These are phyloP conservation scores for Mucor ambiguus DNA, from an alignment of 371 early-diverging fungal genomes.

Conservation along the genomic window DNA sequence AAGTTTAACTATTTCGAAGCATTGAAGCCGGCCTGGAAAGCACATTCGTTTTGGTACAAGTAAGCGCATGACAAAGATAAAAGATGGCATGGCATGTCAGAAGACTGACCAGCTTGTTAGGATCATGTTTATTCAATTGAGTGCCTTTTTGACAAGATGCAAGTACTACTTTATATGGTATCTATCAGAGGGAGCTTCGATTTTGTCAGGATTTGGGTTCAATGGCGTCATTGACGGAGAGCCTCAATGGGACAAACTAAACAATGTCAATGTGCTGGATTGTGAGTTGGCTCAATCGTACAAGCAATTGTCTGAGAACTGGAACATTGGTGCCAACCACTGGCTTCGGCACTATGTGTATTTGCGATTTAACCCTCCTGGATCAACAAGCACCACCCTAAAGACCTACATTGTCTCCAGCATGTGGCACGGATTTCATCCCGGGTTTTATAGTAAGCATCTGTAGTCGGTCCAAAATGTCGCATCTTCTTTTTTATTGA, in stretches of 20 bases:
- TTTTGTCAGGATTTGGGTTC: constrained; percentile 84
- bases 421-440: constrained; percentile 95
- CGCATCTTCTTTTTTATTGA: no score
- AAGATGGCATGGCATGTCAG: no score
- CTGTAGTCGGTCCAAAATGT: no score
- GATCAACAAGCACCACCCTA: constrained; percentile 52
- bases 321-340: constrained; percentile 88
- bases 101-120: constrained; percentile 5
- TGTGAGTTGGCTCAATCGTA: constrained; percentile 77
- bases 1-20: constrained; percentile 42
- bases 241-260: constrained; percentile 56
- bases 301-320: constrained; percentile 71
- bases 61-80: not conserved
- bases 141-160: constrained; percentile 69
- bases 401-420: constrained; percentile 84
- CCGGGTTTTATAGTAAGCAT: constrained; percentile 77
- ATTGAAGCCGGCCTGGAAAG: constrained; percentile 28
- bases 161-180: constrained; percentile 90
- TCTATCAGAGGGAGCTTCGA: constrained; percentile 85
- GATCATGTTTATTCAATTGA: constrained; percentile 61
- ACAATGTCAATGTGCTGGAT: constrained; percentile 71
- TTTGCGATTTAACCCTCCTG: constrained; percentile 64
- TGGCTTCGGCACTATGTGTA: constrained; percentile 91
- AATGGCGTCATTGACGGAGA: constrained; percentile 70
- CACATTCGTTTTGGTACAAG: constrained; percentile 31